Conservation (phyloP, 768 basidiomycete species). For the Hygrocybe punicea region DNA sequence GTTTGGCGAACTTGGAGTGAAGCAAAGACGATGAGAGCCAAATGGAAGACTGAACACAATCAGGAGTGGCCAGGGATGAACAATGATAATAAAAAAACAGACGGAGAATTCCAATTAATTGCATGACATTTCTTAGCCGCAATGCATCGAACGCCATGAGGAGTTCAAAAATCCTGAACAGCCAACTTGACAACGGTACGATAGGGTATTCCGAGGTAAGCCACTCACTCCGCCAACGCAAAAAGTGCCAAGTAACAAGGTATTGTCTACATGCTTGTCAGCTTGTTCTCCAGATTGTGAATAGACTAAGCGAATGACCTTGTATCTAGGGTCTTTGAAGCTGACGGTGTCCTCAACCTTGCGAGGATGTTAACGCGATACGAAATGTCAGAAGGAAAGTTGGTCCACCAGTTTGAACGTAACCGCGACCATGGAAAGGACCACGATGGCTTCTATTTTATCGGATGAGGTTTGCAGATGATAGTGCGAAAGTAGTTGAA, state of each 20-base stretch:
- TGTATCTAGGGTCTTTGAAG: slow-evolving; percentile 46
- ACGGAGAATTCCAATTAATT: slow-evolving; percentile 72
- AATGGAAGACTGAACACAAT: slow-evolving; percentile 59
- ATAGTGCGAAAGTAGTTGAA: neutral
- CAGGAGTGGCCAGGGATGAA: neutral
- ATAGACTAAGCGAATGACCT: slow-evolving; percentile 35
- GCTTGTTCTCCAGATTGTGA: neutral
- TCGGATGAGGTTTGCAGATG: neutral
- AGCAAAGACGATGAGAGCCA: slow-evolving; percentile 68
- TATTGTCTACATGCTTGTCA: slow-evolving; percentile 1
- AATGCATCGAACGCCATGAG: slow-evolving; percentile 83
- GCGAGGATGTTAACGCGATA: slow-evolving; percentile 1
- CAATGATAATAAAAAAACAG: slow-evolving; percentile 19
- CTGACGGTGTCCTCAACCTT: slow-evolving; percentile 54
- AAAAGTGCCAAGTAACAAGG: slow-evolving; percentile 71
- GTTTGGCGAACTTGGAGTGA: slow-evolving; percentile 78
- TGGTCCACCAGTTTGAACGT: slow-evolving; percentile 60
- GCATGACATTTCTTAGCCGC: slow-evolving; percentile 71
- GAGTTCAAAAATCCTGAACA: slow-evolving; percentile 69
- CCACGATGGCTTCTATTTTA: slow-evolving; percentile 64
- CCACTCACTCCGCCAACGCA: slow-evolving; percentile 70
- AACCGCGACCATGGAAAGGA: slow-evolving; percentile 70
- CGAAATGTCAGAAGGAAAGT: slow-evolving; percentile 1
- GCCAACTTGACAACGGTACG: neutral
- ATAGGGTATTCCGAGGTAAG: slow-evolving; percentile 5